Evolutionary conservation across 2,329 filamentous ascomycete species (phyloP), one percentile per base, ranked within the genome.

Genomic region (Colletotrichum abscissum): DNA sequence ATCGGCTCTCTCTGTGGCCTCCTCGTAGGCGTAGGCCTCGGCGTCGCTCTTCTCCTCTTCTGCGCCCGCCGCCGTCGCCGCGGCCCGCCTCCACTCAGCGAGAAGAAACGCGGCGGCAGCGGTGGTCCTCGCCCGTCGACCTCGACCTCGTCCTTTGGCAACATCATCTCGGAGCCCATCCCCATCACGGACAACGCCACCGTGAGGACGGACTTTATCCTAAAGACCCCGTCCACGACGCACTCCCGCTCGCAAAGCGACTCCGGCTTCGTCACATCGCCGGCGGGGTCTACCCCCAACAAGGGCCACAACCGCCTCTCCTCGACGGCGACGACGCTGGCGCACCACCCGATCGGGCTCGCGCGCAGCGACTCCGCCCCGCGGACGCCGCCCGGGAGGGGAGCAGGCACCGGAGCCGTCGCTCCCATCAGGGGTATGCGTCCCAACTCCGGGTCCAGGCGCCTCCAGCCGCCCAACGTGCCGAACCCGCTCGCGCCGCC

Each of bases 101-200:
- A 75, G 70, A 71, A 77, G 75, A 72, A 80, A 68, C 75, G 59
- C 59, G 69, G 49, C 59, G 70, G 19, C 42, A 63, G 33, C 56
- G 70, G 19, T 35, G 66, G 30, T 46, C 63, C 38, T 75, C 74
- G 52, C 70, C 78, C 60, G 78, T 74, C 79, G 9, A 78, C 76
- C 12, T 82, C 81, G 0, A 81, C 80, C 6, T 84, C 84, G 30
- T 83, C 82, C 5, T 87, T 86, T 67, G 83, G 85, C 73, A 87
- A 87, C 76, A 85, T 89, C 59, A 88, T 92, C 76, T 91, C 88
- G 74, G 87, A 91, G 77, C 85, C 92, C 72, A 85, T 92, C 70
- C 82, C 88, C 59, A 79, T 82, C 42, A 49, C 42, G 67, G 77
- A 81, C 26, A 81, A 83, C 76, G 80, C 80, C 60, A 80, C 80